Evolutionary conservation across 768 basidiomycete species (phyloP), one percentile per base, ranked within the genome.

Genomic region (Punctularia strigosozonata): DNA sequence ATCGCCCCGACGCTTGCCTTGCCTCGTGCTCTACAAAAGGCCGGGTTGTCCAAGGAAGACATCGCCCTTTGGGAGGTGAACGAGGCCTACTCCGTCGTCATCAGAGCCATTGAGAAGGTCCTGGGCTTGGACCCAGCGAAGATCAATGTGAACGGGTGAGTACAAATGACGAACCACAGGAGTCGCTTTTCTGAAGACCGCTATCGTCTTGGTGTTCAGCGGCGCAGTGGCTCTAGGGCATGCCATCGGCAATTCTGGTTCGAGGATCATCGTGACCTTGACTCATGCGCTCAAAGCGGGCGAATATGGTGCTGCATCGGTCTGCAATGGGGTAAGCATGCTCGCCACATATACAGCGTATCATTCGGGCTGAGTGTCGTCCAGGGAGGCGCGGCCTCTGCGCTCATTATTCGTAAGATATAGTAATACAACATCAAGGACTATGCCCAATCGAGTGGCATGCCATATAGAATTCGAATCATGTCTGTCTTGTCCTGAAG

Each of bases 301-400:
- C 25, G 67, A 92, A 61, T 89, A 87, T 49, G 88, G 87, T 48
- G 84, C 82, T 40, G 88, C 87, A 25, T 86, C 79, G 54, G 77
- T 92, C 45, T 90, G 88, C 69, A 91, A 91, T 52, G 88, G 86
- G 42, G 84, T 87, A 56, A 59, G 84, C n/a, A n/a, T n/a, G n/a
- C n/a, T n/a, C n/a, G n/a, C n/a, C n/a, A n/a, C n/a, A n/a, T n/a
- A n/a, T n/a, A n/a, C n/a, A n/a, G n/a, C n/a, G n/a, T n/a, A n/a
- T n/a, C n/a, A n/a, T n/a, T n/a, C n/a, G n/a, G n/a, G n/a, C n/a
- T n/a, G n/a, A n/a, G n/a, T n/a, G n/a, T n/a, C n/a, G n/a, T n/a
- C n/a, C 52, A 90, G 87, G 89, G 90, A 51, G 90, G 90, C 53
- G 91, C 87, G 41, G 88, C 90, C 35, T 90, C 88, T 26, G 87